These are phyloP conservation scores for Naganishia antarctica DNA, from an alignment of 768 basidiomycete species.

Conservation along the genomic window DNA sequence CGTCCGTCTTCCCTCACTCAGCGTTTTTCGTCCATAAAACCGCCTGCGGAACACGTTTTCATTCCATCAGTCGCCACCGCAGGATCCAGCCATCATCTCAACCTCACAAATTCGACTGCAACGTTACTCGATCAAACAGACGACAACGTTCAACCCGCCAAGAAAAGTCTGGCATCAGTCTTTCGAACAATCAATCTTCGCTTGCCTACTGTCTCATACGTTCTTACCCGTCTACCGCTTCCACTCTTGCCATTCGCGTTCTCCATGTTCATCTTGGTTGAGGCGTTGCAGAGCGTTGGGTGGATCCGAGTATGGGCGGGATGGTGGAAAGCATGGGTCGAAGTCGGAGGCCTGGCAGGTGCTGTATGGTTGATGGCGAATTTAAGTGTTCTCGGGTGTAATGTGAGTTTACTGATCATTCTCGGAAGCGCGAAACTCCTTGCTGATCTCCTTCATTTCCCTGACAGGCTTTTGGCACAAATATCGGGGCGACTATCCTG, in stretches of 20 bases:
- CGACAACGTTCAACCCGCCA: background rate
- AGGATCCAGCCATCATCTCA: background rate
- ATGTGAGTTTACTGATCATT: conserved; percentile 50
- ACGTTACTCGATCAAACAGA: background rate
- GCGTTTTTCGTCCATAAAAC: background rate
- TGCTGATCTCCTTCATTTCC: background rate
- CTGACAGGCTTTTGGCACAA: conserved; percentile 66
- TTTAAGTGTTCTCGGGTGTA: conserved; percentile 69
- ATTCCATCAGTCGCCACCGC: background rate
- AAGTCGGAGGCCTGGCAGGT: conserved; percentile 54
- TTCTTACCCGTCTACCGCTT: conserved; percentile 61
- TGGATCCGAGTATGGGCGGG: conserved; percentile 79
- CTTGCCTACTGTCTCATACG: conserved; percentile 66
- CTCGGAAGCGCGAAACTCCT: conserved; percentile 28
- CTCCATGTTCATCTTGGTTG: conserved; percentile 88
- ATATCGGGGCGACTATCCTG: conserved; percentile 86
- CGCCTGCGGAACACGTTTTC: background rate
- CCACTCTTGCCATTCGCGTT: conserved; percentile 85
- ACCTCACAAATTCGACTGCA: background rate
- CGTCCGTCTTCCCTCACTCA: conserved; percentile 5
- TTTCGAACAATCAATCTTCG: conserved; percentile 29
- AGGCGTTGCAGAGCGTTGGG: conserved; percentile 70
- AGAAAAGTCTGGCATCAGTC: conserved; percentile 1
- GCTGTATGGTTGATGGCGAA: conserved; percentile 66
- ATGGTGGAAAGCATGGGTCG: conserved; percentile 59